Evolutionary conservation across 1,284 basidiomycete genomes (phyloP), one percentile per base, ranked within the genome.

Genomic region (Mycosarcoma mackinlayi): DNA sequence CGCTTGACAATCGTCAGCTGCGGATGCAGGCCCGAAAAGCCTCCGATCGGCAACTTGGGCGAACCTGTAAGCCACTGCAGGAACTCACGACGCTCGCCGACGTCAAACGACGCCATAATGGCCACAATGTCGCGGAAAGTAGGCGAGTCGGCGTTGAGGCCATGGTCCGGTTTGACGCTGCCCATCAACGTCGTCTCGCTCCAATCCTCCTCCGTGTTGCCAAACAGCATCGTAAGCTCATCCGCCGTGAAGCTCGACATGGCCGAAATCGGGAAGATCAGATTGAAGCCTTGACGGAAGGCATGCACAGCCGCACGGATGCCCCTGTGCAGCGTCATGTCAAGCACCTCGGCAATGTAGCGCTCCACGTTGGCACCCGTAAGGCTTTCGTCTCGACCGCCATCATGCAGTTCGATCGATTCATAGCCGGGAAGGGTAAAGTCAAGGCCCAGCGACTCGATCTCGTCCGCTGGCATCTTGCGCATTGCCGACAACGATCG

Each of bases 1-100:
- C 98, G 97, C 75, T 94, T 91, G 40, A 99, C 95, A 11, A 99
- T 94, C 1, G 96, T 99, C 66, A 99, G 87, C 13, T 91, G 89
- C 3, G 96, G 96, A 76, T 92, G 94, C 57, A 99, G 86, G 3
- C 93, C 94, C 58, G 92, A 89, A 89, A 98, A 98, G 50, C 96
- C 93, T 70, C 95, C 95, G 64, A 98, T 96, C 6, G 84, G 84
- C 11, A 84, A 66, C 48, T 83, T 82, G 42, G 83, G 83, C 78
- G 94, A 94, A 55, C 96, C 96, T 13, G 96, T 98, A 74, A 97
- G 92, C 84, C 98, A 99, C 82, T 98, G 94, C 46, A 99, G 85
- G 84, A 92, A 98, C 63, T 91, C 90, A 62, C 96, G 89, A 35
- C 95, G 89, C 40, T 89, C 88, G 3, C 87, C 83, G 19, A 83